A percentile compares a stretch with the other conserved stretches of the same genome.
These are phyloP conservation scores for Chromera velia DNA, from an alignment of 73 alveolate species.

Conservation along the genomic window DNA sequence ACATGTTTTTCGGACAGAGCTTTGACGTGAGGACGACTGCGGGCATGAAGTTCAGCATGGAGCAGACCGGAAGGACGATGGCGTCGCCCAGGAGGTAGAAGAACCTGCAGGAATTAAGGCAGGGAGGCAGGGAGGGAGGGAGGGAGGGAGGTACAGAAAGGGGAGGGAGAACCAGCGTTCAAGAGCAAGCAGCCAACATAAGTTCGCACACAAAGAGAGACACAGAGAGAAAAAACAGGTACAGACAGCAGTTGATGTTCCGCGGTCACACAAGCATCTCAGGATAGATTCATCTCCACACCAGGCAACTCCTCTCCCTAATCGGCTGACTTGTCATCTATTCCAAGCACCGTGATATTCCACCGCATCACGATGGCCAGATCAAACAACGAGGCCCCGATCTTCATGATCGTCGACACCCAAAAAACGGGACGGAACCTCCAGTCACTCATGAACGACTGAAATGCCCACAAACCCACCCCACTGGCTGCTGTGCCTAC, in stretches of 20 bases:
- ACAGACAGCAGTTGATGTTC: too few relatives aligned
- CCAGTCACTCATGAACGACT: not conserved
- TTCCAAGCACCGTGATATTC: not conserved
- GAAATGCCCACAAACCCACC: not conserved
- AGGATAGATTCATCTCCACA: too few relatives aligned
- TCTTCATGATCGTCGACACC: not conserved
- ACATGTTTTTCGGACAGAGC: not conserved
- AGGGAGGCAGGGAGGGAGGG: too few relatives aligned
- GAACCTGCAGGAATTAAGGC: too few relatives aligned
- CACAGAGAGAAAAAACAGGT: too few relatives aligned
- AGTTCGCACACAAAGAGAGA: too few relatives aligned
- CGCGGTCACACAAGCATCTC: too few relatives aligned
- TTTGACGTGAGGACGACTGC: not conserved
- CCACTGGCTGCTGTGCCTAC: not conserved
- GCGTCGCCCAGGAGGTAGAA: not conserved
- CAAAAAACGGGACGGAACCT: not conserved
- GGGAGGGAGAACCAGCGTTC: too few relatives aligned
- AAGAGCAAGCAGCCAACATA: too few relatives aligned
- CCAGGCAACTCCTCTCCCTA: too few relatives aligned
- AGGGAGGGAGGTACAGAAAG: too few relatives aligned
- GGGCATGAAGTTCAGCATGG: not conserved
- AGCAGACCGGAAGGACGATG: not conserved
- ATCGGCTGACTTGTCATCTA: not conserved
- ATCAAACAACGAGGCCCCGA: not conserved
- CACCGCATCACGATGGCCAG: not conserved